Evolutionary conservation across 2,329 filamentous ascomycete genomes (phyloP).

Genomic region (Colletotrichum falcatum): DNA sequence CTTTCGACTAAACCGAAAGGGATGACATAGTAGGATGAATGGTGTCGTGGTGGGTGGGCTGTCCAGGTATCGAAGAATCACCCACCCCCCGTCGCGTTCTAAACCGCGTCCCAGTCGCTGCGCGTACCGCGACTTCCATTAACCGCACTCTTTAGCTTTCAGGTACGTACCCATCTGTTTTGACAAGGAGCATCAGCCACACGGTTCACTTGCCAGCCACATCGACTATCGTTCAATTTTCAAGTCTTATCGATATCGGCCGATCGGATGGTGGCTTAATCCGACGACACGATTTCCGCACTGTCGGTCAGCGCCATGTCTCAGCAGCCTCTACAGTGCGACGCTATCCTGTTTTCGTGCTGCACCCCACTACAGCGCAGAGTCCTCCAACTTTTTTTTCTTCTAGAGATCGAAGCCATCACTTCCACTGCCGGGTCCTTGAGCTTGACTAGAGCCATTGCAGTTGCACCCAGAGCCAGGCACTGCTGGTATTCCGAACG

Average conservation of each 20-base stretch:
- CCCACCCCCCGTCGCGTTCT: constrained; percentile 19
- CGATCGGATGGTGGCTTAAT: constrained; percentile 1
- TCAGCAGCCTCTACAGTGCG: neutral
- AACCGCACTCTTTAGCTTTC: constrained; percentile 10
- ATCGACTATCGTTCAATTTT: neutral
- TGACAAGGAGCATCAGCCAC: neutral
- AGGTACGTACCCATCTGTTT: neutral
- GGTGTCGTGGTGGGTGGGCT: constrained; percentile 23
- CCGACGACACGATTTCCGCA: constrained; percentile 2
- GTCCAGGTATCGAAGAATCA: constrained; percentile 17
- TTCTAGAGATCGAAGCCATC: constrained; percentile 33
- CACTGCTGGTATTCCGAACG: constrained; percentile 3
- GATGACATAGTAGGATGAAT: neutral
- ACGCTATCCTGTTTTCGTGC: neutral
- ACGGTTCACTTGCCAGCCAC: neutral
- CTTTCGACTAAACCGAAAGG: neutral
- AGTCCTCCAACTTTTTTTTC: constrained; percentile 40
- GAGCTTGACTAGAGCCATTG: constrained; percentile 30
- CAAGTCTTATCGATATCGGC: constrained; percentile 24
- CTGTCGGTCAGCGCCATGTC: neutral
- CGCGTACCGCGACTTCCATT: constrained; percentile 41
- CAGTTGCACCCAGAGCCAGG: constrained; percentile 17
- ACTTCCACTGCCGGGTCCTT: constrained; percentile 29
- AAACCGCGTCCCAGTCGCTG: constrained; percentile 29
- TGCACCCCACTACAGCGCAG: constrained; percentile 36